phyloP scores from a whole-genome alignment of 306 rosid genomes.

The Cucurbita argyrosperma region DNA sequence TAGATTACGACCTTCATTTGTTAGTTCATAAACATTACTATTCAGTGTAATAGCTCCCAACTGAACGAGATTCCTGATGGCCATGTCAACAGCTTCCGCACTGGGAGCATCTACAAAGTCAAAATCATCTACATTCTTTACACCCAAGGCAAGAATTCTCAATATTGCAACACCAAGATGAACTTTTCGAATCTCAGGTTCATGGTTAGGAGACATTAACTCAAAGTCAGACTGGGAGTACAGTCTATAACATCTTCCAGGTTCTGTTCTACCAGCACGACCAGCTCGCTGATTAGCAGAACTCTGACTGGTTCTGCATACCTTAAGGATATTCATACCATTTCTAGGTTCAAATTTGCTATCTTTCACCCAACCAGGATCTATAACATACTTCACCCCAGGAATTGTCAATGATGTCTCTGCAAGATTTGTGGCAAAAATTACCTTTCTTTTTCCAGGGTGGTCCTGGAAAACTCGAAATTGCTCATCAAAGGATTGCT shows the following conservation, averaged over 20 bases:
- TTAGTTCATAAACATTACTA: constrained; percentile 32
- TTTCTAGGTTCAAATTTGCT: constrained; percentile 68
- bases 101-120: constrained; percentile 89
- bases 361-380: constrained; percentile 74
- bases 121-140: constrained; percentile 56
- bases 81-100: constrained; percentile 68
- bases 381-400: constrained; percentile 85
- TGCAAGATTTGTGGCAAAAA: constrained; percentile 84
- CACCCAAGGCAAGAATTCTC: constrained; percentile 77
- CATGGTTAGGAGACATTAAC: constrained; percentile 58
- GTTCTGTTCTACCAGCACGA: constrained; percentile 93
- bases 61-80: constrained; percentile 61
- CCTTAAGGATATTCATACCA: constrained; percentile 90
- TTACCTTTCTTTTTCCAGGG: constrained; percentile 69
- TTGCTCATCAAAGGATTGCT: constrained; percentile 69
- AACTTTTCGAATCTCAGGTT: constrained; percentile 91
- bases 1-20: constrained; percentile 49
- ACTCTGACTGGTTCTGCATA: constrained; percentile 72
- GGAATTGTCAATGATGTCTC: constrained; percentile 96
- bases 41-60: constrained; percentile 45
- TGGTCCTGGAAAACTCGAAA: constrained; percentile 45
- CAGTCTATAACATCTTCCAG: constrained; percentile 85
- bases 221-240: constrained; percentile 63
- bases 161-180: constrained; percentile 93
- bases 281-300: constrained; percentile 94